Base-by-base conservation (phyloP, 768 basidiomycete genomes). In the Phylloporus sp. region DNA sequence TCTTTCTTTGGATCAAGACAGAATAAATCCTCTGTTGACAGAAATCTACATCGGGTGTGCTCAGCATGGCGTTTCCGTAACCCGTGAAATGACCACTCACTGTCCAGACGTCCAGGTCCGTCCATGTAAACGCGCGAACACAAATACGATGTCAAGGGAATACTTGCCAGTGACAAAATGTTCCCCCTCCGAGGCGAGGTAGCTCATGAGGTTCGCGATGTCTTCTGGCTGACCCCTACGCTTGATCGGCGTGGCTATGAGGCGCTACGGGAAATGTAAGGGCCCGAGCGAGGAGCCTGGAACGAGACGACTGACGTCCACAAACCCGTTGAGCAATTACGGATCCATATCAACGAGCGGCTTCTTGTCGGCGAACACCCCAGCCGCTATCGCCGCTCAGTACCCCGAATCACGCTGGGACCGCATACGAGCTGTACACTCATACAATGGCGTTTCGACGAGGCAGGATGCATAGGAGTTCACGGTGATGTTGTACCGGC, bases 401-500 rank as follows among this genome's bases (percentile, higher is more conserved):
- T 26, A n/a, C n/a, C 24, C 18, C 15, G 13, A 11, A 26, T 27
- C 15, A 3, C 14, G 24, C 17, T 37, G 13, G 6, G 18, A 40
- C 10, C 21, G 14, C 2, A 37, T 18, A 10, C 6, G 2, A 28
- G n/a, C n/a, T n/a, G n/a, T n/a, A 8, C 20, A 37, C 55, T 10
- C 18, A 73, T 70, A 40, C 56, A 69, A 46, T 6, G 50, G 38
- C 0, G 65, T 71, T 1, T 50, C 21, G 22, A 67, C 60, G 1
- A 46, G 5, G 3, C 71, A 67, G 1, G 71, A 71, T 1, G 69
- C 67, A 21, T 71, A 73, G 1, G 66, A 47, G 35, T 71, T 71
- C 3, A 69, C 71, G 3, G 67, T 70, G 14, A 71, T 69, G 1
- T 50, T 44, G 41, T 70, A 52, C 31, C 46, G 24, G 0, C 59